Conservation (phyloP, 208 protist genomes). For the Trypanosoma congolense region DNA sequence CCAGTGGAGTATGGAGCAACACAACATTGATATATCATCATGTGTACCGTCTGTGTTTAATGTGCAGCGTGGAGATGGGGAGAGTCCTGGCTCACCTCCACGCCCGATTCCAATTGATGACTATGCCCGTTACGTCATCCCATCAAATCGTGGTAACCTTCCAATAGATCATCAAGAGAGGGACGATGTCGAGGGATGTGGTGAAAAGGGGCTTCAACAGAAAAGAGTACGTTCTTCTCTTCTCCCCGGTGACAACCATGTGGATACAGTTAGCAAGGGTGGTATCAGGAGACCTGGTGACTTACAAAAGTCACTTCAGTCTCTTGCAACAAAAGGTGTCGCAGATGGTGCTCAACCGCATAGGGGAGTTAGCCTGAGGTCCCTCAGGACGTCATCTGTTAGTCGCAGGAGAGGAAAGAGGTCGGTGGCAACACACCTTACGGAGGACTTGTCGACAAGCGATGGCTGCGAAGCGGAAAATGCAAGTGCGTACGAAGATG, state of each 20-base stretch:
- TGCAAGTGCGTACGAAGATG: conserved; percentile 3
- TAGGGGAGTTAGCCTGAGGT: too few relatives aligned
- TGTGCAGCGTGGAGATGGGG: background rate
- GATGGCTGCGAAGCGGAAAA: background rate
- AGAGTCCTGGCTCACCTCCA: conserved; percentile 16
- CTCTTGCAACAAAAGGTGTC: background rate
- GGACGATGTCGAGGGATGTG: background rate
- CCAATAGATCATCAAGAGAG: background rate
- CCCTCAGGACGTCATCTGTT: too few relatives aligned
- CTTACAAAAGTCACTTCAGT: too few relatives aligned
- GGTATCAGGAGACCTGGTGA: too few relatives aligned
- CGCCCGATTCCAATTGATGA: conserved; percentile 17
- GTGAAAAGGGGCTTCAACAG: background rate
- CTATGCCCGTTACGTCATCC: conserved; percentile 22
- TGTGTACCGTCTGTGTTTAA: background rate
- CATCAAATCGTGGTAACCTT: background rate
- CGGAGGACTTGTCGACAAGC: background rate
- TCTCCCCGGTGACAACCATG: background rate
- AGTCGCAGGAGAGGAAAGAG: too few relatives aligned
- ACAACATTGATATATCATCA: background rate
- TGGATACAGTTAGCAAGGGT: background rate
- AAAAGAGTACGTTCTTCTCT: background rate
- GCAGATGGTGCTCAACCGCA: too few relatives aligned
- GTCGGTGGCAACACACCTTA: too few relatives aligned
- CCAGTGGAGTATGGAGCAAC: background rate